Evolutionary conservation across 306 rosid genomes (phyloP).

Genomic region (Datisca glomerata): DNA sequence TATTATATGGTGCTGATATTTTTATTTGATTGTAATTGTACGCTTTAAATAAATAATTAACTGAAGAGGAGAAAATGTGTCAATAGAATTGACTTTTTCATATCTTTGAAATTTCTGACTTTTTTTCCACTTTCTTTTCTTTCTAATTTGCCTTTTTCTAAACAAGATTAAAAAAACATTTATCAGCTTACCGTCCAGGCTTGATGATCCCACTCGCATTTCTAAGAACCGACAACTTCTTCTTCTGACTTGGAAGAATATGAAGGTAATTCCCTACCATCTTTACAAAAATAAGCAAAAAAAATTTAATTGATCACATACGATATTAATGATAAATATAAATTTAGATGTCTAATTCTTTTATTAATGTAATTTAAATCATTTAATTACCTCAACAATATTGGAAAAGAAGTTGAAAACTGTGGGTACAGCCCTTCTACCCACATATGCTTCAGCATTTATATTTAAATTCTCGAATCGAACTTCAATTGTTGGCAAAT

Average conservation of each 20-base stretch:
- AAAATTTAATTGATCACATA: not conserved
- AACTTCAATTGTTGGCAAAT: constrained; percentile 8
- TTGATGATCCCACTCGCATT: constrained; percentile 11
- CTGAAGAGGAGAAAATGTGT: not conserved
- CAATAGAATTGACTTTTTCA: no score
- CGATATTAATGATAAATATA: not conserved
- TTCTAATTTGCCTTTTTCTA: no score
- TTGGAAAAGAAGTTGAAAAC: constrained; percentile 1
- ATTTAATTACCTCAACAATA: not conserved
- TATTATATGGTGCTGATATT: not conserved
- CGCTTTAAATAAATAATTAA: not conserved
- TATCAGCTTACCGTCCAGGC: constrained; percentile 11
- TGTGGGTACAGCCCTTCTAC: not conserved
- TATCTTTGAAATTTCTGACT: no score
- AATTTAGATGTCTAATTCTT: no score
- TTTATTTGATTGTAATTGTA: no score
- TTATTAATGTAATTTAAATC: not conserved
- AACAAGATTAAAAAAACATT: not conserved
- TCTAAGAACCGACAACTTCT: constrained; percentile 3
- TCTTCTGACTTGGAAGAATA: constrained; percentile 3
- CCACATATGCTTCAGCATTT: constrained; percentile 2
- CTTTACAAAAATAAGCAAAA: not conserved
- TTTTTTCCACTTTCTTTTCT: no score
- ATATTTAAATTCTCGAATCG: constrained; percentile 10
- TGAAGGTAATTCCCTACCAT: constrained; percentile 3